Evolutionary conservation across 1,139 yeast species (phyloP), one percentile per base, ranked within the genome.

Genomic region (Geotrichum carabidarum): DNA sequence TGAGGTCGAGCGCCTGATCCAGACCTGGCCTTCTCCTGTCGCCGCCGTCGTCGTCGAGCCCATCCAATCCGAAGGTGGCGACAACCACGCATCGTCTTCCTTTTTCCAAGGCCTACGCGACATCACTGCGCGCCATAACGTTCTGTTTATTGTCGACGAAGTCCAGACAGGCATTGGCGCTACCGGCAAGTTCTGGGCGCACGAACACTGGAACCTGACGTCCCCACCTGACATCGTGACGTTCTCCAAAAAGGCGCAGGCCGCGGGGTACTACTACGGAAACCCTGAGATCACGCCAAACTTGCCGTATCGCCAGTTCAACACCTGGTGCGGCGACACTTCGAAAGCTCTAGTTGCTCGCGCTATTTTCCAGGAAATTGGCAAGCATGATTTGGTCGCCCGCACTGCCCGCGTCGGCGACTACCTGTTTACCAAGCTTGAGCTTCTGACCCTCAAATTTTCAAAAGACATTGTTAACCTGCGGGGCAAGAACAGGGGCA

Each of bases 321-420:
- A 86, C 80, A 86, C 95, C 58, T 86, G 95, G 95, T 84, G 91
- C 71, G 95, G 95, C 63, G 95, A 86, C 75, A 90, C 93, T 67
- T 82, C 89, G 58, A 82, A 85, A 73, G 80, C 86, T 66, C 74
- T 85, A 63, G 77, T 86, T 67, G 85, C 91, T 55, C 81, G 83
- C 61, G 80, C 86, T 59, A 84, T 86, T 63, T 82, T 81, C 68
- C 72, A 77, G 60, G 89, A 85, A 70, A 72, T 85, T 53, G 71
- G 74, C 57, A 81, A 81, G 66, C 74, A 84, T 69, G 78, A 82
- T 62, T 78, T 86, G 62, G 78, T 80, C 41, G 72, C 74, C 41
- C 73, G 78, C 58, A 79, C 86, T 52, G 76, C 75, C 27, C 72
- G 74, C 62, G 84, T 84, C 41, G 95, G 95, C 59, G 76, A 72